Evolutionary conservation across 2,329 filamentous ascomycete species (phyloP).

Genomic region (Lachnum nothofagi): DNA sequence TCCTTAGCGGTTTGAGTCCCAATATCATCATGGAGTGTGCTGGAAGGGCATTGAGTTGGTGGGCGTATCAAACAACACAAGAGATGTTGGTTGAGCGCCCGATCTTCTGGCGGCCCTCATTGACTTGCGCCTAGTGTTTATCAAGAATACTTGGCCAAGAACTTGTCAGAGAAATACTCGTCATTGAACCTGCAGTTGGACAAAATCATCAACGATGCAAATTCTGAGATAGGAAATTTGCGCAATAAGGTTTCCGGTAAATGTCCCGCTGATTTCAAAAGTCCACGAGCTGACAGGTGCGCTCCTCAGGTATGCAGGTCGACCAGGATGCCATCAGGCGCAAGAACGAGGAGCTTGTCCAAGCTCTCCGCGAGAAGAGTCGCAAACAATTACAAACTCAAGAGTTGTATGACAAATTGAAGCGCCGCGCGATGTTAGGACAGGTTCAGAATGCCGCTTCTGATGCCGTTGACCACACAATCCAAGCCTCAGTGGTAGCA

Average conservation of each 20-base stretch:
- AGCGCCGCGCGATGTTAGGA: slow-evolving; percentile 49
- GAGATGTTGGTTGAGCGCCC: slow-evolving; percentile 58
- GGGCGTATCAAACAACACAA: slow-evolving; percentile 79
- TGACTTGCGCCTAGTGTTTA: slow-evolving; percentile 53
- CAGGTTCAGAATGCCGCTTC: slow-evolving; percentile 52
- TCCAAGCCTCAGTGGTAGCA: slow-evolving; percentile 31
- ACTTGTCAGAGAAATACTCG: slow-evolving; percentile 66
- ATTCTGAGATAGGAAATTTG: slow-evolving; percentile 62
- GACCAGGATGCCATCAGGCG: slow-evolving; percentile 60
- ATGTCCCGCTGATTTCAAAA: slow-evolving; percentile 20
- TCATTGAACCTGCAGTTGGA: slow-evolving; percentile 63
- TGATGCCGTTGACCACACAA: slow-evolving; percentile 42
- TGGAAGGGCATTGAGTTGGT: slow-evolving; percentile 72
- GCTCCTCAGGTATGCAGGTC: slow-evolving; percentile 49
- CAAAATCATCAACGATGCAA: slow-evolving; percentile 68
- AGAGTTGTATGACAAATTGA: slow-evolving; percentile 57
- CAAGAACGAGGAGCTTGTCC: slow-evolving; percentile 67
- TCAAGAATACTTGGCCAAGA: slow-evolving; percentile 69
- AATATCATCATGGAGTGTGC: slow-evolving; percentile 82
- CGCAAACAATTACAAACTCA: slow-evolving; percentile 65
- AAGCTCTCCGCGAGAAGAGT: slow-evolving; percentile 64
- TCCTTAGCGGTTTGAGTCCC: slow-evolving; percentile 77
- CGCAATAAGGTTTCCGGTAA: slow-evolving; percentile 60
- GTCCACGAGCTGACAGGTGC: slow-evolving; percentile 8
- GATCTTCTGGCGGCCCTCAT: slow-evolving; percentile 20